phyloP scores from a whole-genome alignment of 768 basidiomycete genomes.

The Chalciporus sphaerocephalus region DNA sequence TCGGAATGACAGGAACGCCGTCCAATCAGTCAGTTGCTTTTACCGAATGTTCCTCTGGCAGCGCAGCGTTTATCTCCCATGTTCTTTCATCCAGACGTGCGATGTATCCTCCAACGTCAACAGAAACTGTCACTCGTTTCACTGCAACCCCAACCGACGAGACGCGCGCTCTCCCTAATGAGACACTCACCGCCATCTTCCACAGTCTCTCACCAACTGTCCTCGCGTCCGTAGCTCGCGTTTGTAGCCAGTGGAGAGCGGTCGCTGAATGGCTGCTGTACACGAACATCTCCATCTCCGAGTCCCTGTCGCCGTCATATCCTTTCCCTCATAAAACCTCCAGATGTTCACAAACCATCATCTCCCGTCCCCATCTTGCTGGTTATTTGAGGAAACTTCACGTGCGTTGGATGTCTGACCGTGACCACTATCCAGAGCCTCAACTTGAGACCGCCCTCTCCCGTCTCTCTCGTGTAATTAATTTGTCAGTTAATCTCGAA shows the following conservation, averaged over 20 bases:
- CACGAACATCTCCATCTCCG: conserved; percentile 46
- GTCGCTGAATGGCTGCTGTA: conserved; percentile 61
- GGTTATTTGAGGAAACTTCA: conserved; percentile 44
- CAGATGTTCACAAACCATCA: conserved; percentile 51
- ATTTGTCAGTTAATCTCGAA: conserved; percentile 40
- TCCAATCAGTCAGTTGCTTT: conserved; percentile 3
- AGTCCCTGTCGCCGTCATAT: conserved; percentile 40
- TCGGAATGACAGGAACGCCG: background rate
- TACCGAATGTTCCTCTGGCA: conserved; percentile 1
- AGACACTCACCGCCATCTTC: conserved; percentile 9
- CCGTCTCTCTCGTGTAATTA: conserved; percentile 37
- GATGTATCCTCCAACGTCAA: background rate
- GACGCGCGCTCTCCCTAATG: conserved; percentile 5
- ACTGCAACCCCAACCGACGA: background rate
- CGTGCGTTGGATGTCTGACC: conserved; percentile 51
- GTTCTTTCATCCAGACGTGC: background rate
- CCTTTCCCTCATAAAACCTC: conserved; percentile 42
- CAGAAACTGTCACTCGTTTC: background rate
- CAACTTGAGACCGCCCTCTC: conserved; percentile 39
- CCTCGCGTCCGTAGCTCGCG: background rate
- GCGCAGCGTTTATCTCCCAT: background rate
- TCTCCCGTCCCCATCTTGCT: conserved; percentile 41
- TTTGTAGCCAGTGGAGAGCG: conserved; percentile 22
- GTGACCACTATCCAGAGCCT: conserved; percentile 24
- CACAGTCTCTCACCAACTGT: conserved; percentile 11